phyloP scores from a whole-genome alignment of 2,329 filamentous ascomycete genomes.

The Sporothrix sp. region DNA sequence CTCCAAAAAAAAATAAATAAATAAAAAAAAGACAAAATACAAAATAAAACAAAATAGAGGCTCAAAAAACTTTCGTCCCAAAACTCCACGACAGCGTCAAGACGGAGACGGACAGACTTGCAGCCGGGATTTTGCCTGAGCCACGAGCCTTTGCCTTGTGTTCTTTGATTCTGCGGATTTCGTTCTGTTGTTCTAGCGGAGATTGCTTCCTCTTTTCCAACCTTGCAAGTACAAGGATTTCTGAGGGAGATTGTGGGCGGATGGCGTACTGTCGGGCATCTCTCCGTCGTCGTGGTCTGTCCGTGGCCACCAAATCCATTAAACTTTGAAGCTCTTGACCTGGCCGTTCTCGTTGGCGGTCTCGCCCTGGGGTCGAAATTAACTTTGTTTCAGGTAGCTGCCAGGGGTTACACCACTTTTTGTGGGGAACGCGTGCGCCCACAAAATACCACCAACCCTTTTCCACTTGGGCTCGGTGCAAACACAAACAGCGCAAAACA shows the following conservation, averaged over 20 bases:
- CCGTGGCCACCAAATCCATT: no score
- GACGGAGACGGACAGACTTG: no score
- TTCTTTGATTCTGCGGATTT: neutral
- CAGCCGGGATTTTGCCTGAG: neutral
- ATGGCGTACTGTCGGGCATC: no score
- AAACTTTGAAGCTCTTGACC: neutral
- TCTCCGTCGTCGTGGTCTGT: no score
- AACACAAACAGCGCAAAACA: no score
- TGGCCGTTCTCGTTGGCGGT: neutral
- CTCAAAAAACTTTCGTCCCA: neutral
- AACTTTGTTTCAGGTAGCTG: slow-evolving; percentile 15
- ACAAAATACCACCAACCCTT: no score
- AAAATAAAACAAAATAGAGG: neutral
- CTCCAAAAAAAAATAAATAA: neutral
- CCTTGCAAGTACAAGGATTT: no score
- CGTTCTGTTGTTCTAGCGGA: no score
- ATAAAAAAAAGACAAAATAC: neutral
- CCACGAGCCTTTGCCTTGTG: neutral
- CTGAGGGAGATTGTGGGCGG: no score
- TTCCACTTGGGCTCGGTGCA: no score
- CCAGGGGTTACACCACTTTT: slow-evolving; percentile 1
- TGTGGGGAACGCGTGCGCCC: no score
- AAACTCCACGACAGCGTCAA: neutral
- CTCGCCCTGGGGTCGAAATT: slow-evolving; percentile 12
- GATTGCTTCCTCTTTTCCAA: no score